Evolutionary conservation across 371 early-diverging fungal genomes (phyloP).

Genomic region (Funneliformis caledonium): DNA sequence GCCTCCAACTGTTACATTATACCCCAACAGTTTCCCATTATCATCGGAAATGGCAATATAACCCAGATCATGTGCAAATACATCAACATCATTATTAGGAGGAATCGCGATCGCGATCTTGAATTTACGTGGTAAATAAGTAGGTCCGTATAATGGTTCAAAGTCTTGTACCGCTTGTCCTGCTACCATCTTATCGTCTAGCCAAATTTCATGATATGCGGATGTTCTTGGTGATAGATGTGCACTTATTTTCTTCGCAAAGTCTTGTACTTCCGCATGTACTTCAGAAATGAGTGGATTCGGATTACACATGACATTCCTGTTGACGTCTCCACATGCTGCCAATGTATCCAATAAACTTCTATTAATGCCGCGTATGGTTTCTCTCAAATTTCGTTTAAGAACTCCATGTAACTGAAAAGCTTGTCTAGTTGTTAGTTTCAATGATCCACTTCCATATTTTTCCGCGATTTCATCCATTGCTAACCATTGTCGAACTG

Average conservation of each 20-base stretch:
- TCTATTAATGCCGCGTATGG: slow-evolving; percentile 90
- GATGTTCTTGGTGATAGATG: slow-evolving; percentile 84
- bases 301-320: slow-evolving; percentile 92
- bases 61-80: slow-evolving; percentile 93
- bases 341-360: slow-evolving; percentile 88
- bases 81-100: slow-evolving; percentile 95
- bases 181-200: slow-evolving; percentile 86
- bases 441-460: slow-evolving; percentile 86
- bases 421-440: slow-evolving; percentile 93
- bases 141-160: slow-evolving; percentile 91
- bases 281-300: slow-evolving; percentile 80
- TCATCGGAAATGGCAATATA: slow-evolving; percentile 87
- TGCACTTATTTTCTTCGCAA: slow-evolving; percentile 69
- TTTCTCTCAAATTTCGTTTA: slow-evolving; percentile 83
- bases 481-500: slow-evolving; percentile 88
- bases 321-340: slow-evolving; percentile 96
- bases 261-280: slow-evolving; percentile 77
- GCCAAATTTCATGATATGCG: slow-evolving; percentile 96
- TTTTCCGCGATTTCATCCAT: slow-evolving; percentile 86
- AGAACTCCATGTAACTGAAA: slow-evolving; percentile 95
- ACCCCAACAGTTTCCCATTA: slow-evolving; percentile 78
- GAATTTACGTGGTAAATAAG: slow-evolving; percentile 94
- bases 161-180: slow-evolving; percentile 73
- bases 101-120: slow-evolving; percentile 93
- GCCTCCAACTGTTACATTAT: slow-evolving; percentile 93